Evolutionary conservation across 2,329 filamentous ascomycete genomes (phyloP).

Genomic region (Hypoxylon sp.): DNA sequence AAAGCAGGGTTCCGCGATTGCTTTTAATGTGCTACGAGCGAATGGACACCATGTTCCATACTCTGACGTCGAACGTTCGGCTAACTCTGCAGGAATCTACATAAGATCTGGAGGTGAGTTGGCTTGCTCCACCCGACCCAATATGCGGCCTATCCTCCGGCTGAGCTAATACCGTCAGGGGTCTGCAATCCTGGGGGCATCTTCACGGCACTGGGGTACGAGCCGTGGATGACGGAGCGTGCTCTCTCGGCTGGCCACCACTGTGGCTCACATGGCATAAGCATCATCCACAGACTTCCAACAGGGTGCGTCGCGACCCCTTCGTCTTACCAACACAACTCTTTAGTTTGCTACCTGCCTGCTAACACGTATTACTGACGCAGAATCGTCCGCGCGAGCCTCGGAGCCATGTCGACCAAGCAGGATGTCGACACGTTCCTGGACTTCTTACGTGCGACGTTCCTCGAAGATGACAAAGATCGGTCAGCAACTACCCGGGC

Average conservation of each 20-base stretch:
- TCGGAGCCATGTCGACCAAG: conserved; percentile 71
- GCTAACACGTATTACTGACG: conserved; percentile 4
- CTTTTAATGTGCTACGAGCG: conserved; percentile 69
- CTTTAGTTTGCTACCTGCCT: conserved; percentile 2
- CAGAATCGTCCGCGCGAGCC: conserved; percentile 69
- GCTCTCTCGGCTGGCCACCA: conserved; percentile 68
- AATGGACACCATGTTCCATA: conserved; percentile 67
- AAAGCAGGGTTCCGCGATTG: conserved; percentile 70
- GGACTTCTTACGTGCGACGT: conserved; percentile 58
- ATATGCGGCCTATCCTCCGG: conserved; percentile 4
- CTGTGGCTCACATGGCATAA: conserved; percentile 65
- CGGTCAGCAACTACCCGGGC: conserved; percentile 34
- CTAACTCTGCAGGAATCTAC: conserved; percentile 67
- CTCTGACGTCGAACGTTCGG: conserved; percentile 68
- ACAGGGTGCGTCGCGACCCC: conserved; percentile 58
- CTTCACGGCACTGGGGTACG: conserved; percentile 61
- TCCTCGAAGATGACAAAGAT: conserved; percentile 47
- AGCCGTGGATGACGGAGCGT: conserved; percentile 65
- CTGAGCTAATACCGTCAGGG: conserved; percentile 48
- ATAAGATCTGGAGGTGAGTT: conserved; percentile 67
- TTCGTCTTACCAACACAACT: conserved; percentile 16
- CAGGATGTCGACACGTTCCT: conserved; percentile 65
- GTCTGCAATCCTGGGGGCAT: conserved; percentile 63
- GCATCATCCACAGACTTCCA: conserved; percentile 65
- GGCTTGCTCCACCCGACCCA: conserved; percentile 9